Base-by-base conservation (phyloP, 2,329 filamentous ascomycete species). In the Fusarium graminum region DNA sequence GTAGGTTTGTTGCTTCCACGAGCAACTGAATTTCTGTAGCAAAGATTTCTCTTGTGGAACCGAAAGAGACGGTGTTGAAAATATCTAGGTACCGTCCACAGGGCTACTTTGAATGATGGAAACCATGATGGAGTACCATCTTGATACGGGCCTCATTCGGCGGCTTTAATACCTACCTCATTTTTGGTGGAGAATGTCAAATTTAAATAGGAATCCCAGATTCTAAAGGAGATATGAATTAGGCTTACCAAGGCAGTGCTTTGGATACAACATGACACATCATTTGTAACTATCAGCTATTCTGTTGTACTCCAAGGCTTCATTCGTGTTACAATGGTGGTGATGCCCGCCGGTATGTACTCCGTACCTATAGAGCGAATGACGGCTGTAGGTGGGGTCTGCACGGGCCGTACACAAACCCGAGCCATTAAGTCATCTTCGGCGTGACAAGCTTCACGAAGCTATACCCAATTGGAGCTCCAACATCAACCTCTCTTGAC, bases 381-480 rank as follows among this genome's bases (percentile, higher is more conserved):
- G 57, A 52, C 58, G 42, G 45, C 57, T 43, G 63, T 52, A 58
- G 55, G 63, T 52, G 55, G 54, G 54, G 22, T 22, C 30, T 30
- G 70, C 71, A 73, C 71, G 66, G 68, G 41, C 68, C 71, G 65
- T 41, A 42, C 29, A 29, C 34, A 62, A 60, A 42, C 17, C 55
- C 59, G 65, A 72, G 67, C 70, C 65, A 71, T 67, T 62, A 69
- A 58, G 63, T 69, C 68, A 62, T 71, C 54, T 62, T 69, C 67
- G 66, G 63, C 57, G 69, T 67, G 56, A 63, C 68, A 59, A 72
- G 60, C 68, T 72, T 66, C 61, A 69, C 47, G 64, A 54, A 74
- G 71, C 71, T 73, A 73, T 74, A 43, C 70, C 67, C 29, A 67
- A 71, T 71, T 46, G 65, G 67, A 71, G 55, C 55, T 71, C 47